Base-by-base conservation (phyloP, 2,329 filamentous ascomycete species). In the Penicillium sp. region DNA sequence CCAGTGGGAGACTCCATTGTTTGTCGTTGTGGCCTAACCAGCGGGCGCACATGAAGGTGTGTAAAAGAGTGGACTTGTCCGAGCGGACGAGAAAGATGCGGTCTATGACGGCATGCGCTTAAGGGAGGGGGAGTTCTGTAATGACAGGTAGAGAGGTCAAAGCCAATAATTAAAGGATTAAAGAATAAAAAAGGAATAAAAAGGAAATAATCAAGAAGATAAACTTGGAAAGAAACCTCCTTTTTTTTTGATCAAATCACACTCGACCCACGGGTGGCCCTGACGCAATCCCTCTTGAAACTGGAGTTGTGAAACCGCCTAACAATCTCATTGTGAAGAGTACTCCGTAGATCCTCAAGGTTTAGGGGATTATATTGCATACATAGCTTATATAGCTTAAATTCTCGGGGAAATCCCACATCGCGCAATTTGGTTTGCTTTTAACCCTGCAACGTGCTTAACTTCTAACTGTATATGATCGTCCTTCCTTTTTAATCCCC, bases 61-160 rank as follows among this genome's bases (percentile, higher is more conserved):
- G 44, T 46, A 57, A 56, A 61, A 43, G 49, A 63, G 53, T 49
- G 54, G 62, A 59, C 65, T 66, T 67, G 68, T 68, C 69, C 68
- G 70, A 55, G 65, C 69, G 67, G 65, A 71, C 67, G 67, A 70
- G 65, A 60, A 49, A 48, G 48, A 58, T 29, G 51, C 38, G 59
- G 58, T 66, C 59, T 60, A 57, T 59, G 65, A 61, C 66, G 60
- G 62, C 69, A 71, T 72, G 60, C 66, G 62, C 67, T 50, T 61
- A 34, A 13, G 36, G 31, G n/a, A 36, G 54, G 52, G 56, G 50
- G 45, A 22, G 41, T 32, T 45, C 39, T 41, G 48, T 51, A 51
- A 45, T 6, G 46, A 50, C 47, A 50, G 48, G 18, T 27, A 41
- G 10, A 29, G 21, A 42, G 53, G 53, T 40, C 53, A 40, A 55